Evolutionary conservation across 805 yeast species (phyloP), one percentile per base, ranked within the genome.

Genomic region (Yarrowia sp.): DNA sequence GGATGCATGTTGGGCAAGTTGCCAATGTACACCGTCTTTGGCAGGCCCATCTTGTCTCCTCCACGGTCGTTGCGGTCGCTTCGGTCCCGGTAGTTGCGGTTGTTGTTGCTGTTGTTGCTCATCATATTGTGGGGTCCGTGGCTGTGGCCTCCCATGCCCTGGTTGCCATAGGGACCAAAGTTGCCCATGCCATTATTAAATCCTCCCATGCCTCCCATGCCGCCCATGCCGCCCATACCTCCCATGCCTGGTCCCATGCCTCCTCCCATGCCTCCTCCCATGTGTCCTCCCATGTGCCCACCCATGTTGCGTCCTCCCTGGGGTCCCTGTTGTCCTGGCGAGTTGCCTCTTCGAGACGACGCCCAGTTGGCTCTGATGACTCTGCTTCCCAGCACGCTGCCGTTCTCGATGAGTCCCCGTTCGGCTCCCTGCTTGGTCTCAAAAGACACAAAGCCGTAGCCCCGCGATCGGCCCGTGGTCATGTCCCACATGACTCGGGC

Each of bases 401-500:
- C 96, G 76, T 89, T 89, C 91, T 88, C 90, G 36, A 82, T 83
- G 71, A 91, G 79, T 36, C 96, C 96, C 64, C 76, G 77, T 73
- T 89, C 91, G 2, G 97, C 97, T 71, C 91, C 94, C 19, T 80
- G 78, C 70, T 83, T 85, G 33, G 83, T 84, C 34, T 80, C 77
- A 74, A 92, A 92, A 1, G 94, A 87, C 13, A 91, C 95, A 77
- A 92, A 92, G 2, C 97, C 97, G 75, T 92, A 92, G 43, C 97
- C 96, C 78, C 97, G 68, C 2, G 96, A 91, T 75, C 97, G 83
- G 50, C 96, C 95, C 33, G 95, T 89, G 76, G 90, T 93, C 96
- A 91, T 91, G 76, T 92, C 97, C 97, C 97, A 92, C 97, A 92
- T 92, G 39, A 92, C 97, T 72, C 92, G 92, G 13, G 96, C 97